Base-by-base conservation (phyloP, 768 basidiomycete genomes). In the Sutorius australiensis region DNA sequence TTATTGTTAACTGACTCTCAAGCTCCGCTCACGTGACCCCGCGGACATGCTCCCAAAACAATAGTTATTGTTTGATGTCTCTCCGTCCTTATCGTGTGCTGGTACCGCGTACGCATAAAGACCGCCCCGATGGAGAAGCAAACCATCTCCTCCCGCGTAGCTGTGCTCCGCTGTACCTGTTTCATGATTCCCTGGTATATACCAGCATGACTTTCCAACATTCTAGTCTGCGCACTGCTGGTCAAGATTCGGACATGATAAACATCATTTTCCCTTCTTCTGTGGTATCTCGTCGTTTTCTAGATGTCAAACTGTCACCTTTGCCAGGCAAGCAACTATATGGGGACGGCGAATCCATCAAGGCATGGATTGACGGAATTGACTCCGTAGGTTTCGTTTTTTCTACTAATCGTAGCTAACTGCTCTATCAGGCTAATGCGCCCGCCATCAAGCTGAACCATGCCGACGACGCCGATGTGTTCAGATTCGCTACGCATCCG, bases 61-160 rank as follows among this genome's bases (percentile, higher is more conserved):
- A 66, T 69, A 61, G 39, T 50, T 56, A 66, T 70, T 70, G 64
- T 72, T 62, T 54, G 45, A 43, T 16, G 49, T 45, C 53, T 28
- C 51, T 55, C 47, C 42, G 31, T 40, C 53, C 46, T 51, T 39
- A 17, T 36, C 34, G 57, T 40, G 47, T 54, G 53, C 52, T 30
- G 41, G 11, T 16, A 38, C 17, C 42, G 30, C 28, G 24, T 37
- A 46, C 33, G 34, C 57, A 53, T 69, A 71, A 61, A 65, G 56
- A 41, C 50, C 30, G 49, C 33, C 31, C 50, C 33, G n/a, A 54
- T 48, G 16, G 50, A 41, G 27, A 11, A 17, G 43, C n/a, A 41
- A 39, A 46, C 17, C 9, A 41, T 45, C 41, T 42, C 50, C 47
- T 31, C 57, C 50, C 46, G 66, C 61, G 59, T 57, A 68, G 62